phyloP scores from a whole-genome alignment of 768 basidiomycete genomes.

The Lactifluus pinguis region DNA sequence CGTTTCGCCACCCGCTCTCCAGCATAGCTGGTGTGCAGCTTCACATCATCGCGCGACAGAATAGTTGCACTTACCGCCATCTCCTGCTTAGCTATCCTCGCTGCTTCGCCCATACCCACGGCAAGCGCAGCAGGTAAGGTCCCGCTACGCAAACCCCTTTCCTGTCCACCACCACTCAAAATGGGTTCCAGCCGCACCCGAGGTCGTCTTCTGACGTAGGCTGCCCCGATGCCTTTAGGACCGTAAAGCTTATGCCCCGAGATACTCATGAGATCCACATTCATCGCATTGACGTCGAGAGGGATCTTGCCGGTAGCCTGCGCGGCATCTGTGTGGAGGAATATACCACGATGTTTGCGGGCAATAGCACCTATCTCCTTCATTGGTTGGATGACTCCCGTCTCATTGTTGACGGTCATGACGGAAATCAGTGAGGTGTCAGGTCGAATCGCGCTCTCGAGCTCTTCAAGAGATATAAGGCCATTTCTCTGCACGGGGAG shows the following conservation, averaged over 20 bases:
- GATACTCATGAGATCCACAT: constrained; percentile 92
- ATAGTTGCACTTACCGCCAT: constrained; percentile 66
- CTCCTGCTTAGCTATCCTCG: constrained; percentile 82
- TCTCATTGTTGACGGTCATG: constrained; percentile 99
- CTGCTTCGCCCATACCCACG: constrained; percentile 93
- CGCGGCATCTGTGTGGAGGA: constrained; percentile 96
- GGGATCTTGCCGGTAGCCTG: constrained; percentile 91
- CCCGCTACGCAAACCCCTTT: constrained; percentile 91
- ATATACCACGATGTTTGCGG: constrained; percentile 80
- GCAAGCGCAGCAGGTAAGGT: constrained; percentile 82
- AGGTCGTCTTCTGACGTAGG: constrained; percentile 87
- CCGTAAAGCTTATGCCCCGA: constrained; percentile 98
- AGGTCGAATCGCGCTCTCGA: constrained; percentile 84
- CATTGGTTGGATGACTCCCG: constrained; percentile 95
- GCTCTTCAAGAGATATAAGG: constrained; percentile 62
- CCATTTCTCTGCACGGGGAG: constrained; percentile 90
- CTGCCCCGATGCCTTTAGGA: constrained; percentile 92
- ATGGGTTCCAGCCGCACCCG: constrained; percentile 93
- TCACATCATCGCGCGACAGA: constrained; percentile 27
- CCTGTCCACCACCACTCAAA: constrained; percentile 93
- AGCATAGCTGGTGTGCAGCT: constrained; percentile 21
- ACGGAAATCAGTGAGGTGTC: constrained; percentile 93
- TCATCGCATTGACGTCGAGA: constrained; percentile 89
- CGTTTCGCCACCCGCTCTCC: constrained; percentile 24
- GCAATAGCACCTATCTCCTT: constrained; percentile 86